Evolutionary conservation across 2,329 filamentous ascomycete species (phyloP).

Genomic region (Septoria petroselini): DNA sequence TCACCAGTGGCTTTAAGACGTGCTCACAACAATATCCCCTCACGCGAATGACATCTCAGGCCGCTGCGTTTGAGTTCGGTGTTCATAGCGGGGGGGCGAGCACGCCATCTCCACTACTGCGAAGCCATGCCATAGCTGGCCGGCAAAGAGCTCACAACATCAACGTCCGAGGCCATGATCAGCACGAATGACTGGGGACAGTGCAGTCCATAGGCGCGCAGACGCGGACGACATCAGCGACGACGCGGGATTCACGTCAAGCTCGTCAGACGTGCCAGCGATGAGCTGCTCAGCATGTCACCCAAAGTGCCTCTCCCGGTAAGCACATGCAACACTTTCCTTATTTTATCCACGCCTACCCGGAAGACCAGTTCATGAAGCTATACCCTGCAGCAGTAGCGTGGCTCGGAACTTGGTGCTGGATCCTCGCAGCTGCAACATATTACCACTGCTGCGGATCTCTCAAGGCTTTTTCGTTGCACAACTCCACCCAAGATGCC

Average conservation of each 20-base stretch:
- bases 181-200: slow-evolving; percentile 1
- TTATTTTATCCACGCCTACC: background rate
- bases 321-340: background rate
- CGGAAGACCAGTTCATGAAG: background rate
- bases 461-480: background rate
- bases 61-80: slow-evolving; percentile 8
- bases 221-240: slow-evolving; percentile 1
- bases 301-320: background rate
- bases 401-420: slow-evolving; percentile 3
- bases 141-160: slow-evolving; percentile 2
- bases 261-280: slow-evolving; percentile 9
- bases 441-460: slow-evolving; percentile 4
- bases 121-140: slow-evolving; percentile 4
- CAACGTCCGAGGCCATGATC: slow-evolving; percentile 4
- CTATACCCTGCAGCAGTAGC: slow-evolving; percentile 7
- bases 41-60: background rate
- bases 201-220: background rate
- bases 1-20: too few relatives aligned
- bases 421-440: slow-evolving; percentile 9
- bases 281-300: slow-evolving; percentile 9
- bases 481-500: slow-evolving; percentile 25
- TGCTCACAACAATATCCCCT: too few relatives aligned
- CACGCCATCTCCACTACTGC: slow-evolving; percentile 14
- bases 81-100: slow-evolving; percentile 4
- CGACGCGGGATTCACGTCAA: background rate